Evolutionary conservation across 2,329 filamentous ascomycete genomes (phyloP).

Genomic region (Penicillium sp.): DNA sequence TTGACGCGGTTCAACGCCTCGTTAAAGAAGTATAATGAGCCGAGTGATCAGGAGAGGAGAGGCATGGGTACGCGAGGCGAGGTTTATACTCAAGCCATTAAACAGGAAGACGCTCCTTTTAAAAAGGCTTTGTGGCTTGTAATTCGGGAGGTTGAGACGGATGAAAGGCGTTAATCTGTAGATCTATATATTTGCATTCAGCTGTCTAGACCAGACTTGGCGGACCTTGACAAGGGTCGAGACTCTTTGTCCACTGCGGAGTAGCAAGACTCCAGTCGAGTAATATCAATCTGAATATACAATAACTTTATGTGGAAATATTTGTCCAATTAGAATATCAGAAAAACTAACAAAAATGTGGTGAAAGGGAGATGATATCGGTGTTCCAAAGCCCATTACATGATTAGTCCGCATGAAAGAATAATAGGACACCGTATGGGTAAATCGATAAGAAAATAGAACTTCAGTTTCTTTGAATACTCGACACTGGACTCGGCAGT

Average conservation of each 20-base stretch:
- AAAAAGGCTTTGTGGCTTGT: conserved; percentile 20
- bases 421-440: neutral
- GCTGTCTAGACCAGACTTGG: neutral
- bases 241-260: neutral
- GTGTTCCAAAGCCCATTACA: neutral
- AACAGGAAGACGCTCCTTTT: conserved; percentile 4
- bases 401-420: neutral
- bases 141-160: conserved; percentile 8
- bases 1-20: conserved; percentile 24
- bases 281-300: neutral
- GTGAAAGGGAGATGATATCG: neutral
- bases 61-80: neutral
- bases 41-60: neutral
- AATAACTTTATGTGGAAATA: too few relatives aligned
- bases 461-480: neutral
- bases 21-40: conserved; percentile 23
- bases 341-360: neutral
- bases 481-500: neutral
- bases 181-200: neutral
- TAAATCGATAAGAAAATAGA: neutral
- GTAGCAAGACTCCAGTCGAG: too few relatives aligned
- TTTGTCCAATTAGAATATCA: neutral
- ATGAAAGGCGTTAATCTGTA: neutral
- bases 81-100: neutral
- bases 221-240: neutral